A percentile compares a stretch with the other conserved stretches of the same genome.
Conservation (phyloP, 441 rosid species). For the Gossypium trilobum region DNA sequence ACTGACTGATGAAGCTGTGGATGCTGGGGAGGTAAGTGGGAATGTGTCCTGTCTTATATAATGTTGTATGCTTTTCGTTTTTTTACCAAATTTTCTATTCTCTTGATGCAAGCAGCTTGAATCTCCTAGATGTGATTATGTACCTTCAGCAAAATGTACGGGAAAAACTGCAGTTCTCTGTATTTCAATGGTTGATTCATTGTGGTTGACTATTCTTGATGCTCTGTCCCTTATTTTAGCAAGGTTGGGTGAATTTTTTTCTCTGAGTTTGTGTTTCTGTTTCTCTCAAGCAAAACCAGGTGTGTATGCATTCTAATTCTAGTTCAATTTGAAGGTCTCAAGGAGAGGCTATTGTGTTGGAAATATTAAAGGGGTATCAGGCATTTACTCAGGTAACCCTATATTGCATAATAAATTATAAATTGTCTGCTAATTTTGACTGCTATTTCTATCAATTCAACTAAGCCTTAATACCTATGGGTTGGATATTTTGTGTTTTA, state of each 20-base stretch:
- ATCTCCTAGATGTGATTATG: conserved; percentile 76
- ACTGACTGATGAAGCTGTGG: conserved; percentile 95
- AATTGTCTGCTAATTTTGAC: conserved; percentile 15
- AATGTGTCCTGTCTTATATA: conserved; percentile 19
- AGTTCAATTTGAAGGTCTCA: conserved; percentile 68
- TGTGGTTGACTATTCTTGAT: conserved; percentile 97
- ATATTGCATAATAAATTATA: conserved; percentile 1
- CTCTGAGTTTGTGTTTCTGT: background rate
- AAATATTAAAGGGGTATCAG: conserved; percentile 93
- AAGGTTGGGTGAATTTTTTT: conserved; percentile 44
- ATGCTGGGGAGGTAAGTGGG: conserved; percentile 72
- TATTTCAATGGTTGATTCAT: conserved; percentile 85
- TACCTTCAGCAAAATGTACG: conserved; percentile 44
- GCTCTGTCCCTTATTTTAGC: conserved; percentile 82
- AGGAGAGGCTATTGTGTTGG: conserved; percentile 97
- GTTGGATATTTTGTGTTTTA: conserved; percentile 15
- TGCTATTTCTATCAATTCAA: conserved; percentile 9
- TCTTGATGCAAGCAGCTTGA: conserved; percentile 57
- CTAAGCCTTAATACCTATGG: background rate
- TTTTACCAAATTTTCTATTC: conserved; percentile 17
- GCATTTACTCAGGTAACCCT: conserved; percentile 93
- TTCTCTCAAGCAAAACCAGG: background rate
- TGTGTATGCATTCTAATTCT: conserved; percentile 23
- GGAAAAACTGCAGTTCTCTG: conserved; percentile 79
- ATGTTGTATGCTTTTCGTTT: conserved; percentile 13